These are phyloP conservation scores for Cystobasidium onofrii DNA, from an alignment of 768 basidiomycete genomes.

Conservation along the genomic window DNA sequence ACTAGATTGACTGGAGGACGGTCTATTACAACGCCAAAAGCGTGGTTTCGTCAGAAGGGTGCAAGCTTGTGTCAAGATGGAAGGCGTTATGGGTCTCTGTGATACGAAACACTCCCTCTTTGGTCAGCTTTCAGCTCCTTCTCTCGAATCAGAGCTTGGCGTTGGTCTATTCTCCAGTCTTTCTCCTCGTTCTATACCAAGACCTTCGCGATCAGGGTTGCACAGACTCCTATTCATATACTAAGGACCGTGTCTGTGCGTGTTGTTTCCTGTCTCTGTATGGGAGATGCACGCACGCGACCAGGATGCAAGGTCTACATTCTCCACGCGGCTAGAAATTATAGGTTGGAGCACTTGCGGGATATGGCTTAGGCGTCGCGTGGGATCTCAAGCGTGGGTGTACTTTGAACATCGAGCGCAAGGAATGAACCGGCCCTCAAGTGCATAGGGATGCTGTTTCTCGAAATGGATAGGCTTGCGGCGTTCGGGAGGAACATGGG, in stretches of 20 bases:
- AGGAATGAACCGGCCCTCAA: background rate
- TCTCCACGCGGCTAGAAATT: background rate
- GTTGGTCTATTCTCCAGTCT: too few species aligned
- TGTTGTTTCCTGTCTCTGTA: background rate
- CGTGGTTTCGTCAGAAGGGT: background rate
- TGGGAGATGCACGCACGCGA: background rate
- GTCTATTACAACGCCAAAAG: background rate
- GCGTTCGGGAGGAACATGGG: background rate
- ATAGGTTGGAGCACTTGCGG: background rate
- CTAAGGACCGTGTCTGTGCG: slow-evolving; percentile 3
- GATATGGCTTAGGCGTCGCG: background rate
- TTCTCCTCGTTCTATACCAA: background rate
- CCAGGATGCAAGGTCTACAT: slow-evolving; percentile 30
- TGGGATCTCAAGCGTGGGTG: background rate
- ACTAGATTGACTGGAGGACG: too few species aligned
- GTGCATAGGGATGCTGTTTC: background rate
- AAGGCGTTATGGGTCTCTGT: background rate
- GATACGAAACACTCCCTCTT: background rate
- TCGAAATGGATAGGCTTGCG: background rate
- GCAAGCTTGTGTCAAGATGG: background rate
- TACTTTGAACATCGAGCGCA: background rate
- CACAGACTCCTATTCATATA: slow-evolving; percentile 5
- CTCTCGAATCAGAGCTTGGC: background rate
- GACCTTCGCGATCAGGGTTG: slow-evolving; percentile 20
- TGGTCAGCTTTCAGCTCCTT: background rate